Conservation (phyloP, 495 filamentous ascomycete species). For the Terfezia boudieri region DNA sequence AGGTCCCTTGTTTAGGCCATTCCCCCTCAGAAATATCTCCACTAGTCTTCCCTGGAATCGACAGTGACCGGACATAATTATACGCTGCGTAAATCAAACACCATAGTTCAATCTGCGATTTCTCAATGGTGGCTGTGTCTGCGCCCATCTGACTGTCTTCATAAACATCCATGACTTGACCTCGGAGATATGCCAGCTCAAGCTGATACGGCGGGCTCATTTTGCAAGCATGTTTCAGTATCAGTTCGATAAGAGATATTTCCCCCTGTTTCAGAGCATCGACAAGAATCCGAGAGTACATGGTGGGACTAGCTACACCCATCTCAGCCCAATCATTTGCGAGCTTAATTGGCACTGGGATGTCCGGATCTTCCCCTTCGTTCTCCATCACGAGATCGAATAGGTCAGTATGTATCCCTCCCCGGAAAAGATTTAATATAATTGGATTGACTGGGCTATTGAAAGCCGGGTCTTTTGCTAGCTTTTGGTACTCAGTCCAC, state of each 20-base stretch:
- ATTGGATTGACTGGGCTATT: no score
- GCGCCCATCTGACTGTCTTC: background rate
- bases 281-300: background rate
- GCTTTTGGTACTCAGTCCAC: no score
- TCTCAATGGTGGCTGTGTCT: background rate
- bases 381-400: background rate
- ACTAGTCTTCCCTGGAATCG: background rate
- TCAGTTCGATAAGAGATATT: background rate
- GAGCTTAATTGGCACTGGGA: background rate
- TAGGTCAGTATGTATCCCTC: background rate
- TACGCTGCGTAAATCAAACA: background rate
- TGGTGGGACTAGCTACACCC: background rate
- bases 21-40: background rate
- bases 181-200: background rate
- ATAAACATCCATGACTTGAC: background rate
- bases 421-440: background rate
- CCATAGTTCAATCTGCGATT: background rate
- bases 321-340: background rate
- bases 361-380: background rate
- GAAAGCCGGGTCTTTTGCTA: no score
- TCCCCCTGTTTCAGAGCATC: background rate
- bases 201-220: background rate
- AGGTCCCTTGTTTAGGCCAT: background rate
- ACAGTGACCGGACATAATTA: background rate
- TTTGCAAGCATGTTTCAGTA: background rate